Conservation (phyloP, 208 protist species). For the Trypanosoma conorhini region DNA sequence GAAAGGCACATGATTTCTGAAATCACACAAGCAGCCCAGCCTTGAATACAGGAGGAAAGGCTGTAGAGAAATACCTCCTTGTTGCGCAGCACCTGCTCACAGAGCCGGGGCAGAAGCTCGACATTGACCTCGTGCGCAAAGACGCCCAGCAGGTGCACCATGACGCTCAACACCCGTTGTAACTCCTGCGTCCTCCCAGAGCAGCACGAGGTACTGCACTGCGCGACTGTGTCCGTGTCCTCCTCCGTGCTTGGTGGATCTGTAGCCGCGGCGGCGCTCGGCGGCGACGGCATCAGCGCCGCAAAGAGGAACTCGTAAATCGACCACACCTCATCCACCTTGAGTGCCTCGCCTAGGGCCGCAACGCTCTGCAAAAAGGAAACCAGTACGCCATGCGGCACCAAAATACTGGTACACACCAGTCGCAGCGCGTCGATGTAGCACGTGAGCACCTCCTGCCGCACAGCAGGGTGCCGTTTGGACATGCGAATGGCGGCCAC, state of each 20-base stretch:
- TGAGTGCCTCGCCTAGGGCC: slow-evolving; percentile 9
- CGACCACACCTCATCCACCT: slow-evolving; percentile 19
- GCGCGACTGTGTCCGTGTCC: neutral
- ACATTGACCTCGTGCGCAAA: slow-evolving; percentile 27
- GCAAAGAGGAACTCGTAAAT: slow-evolving; percentile 26
- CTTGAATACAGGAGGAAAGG: slow-evolving; percentile 11
- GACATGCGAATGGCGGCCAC: slow-evolving; percentile 25
- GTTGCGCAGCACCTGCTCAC: slow-evolving; percentile 23
- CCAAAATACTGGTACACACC: slow-evolving; percentile 21
- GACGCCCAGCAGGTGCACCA: slow-evolving; percentile 2
- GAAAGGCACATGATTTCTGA: slow-evolving; percentile 29
- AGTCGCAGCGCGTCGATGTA: slow-evolving; percentile 17
- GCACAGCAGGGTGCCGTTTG: slow-evolving; percentile 20
- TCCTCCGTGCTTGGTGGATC: neutral
- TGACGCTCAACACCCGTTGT: slow-evolving; percentile 10
- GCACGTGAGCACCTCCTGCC: slow-evolving; percentile 14
- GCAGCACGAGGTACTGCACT: neutral
- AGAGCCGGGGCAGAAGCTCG: slow-evolving; percentile 31
- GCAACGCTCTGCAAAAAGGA: slow-evolving; percentile 18
- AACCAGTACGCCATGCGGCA: slow-evolving; percentile 18
- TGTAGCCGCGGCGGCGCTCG: neutral
- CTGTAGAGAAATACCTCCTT: slow-evolving; percentile 27
- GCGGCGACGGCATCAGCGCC: neutral
- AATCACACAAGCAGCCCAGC: slow-evolving; percentile 17
- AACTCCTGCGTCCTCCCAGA: slow-evolving; percentile 22